phyloP scores from a whole-genome alignment of 2,329 filamentous ascomycete genomes.

The Talaromyces atroroseus region DNA sequence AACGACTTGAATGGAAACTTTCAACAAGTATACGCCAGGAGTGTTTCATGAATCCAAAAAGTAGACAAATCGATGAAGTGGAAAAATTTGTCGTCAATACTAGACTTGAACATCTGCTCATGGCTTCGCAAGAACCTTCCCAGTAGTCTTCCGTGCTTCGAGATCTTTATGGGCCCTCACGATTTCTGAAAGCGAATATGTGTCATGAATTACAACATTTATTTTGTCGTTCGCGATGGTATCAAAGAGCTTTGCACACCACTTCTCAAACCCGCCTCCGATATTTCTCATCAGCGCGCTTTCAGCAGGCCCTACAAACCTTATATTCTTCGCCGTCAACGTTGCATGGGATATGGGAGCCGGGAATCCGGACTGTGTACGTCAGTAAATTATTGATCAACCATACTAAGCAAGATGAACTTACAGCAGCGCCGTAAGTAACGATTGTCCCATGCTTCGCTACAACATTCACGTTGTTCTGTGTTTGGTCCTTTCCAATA shows the following conservation, averaged over 20 bases:
- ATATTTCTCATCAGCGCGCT: not conserved
- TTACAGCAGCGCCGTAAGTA: slow-evolving; percentile 64
- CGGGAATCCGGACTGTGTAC: not conserved
- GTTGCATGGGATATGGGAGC: not conserved
- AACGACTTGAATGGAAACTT: too few relatives aligned
- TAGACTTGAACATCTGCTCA: too few relatives aligned
- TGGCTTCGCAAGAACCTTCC: not conserved
- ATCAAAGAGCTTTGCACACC: not conserved
- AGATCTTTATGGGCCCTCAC: not conserved
- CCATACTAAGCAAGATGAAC: not conserved
- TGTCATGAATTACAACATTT: not conserved
- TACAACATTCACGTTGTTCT: slow-evolving; percentile 62
- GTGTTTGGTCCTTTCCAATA: slow-evolving; percentile 73
- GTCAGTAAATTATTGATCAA: not conserved
- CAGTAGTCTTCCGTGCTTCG: not conserved
- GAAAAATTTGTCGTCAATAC: too few relatives aligned
- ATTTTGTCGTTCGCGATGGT: not conserved
- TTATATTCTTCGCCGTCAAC: not conserved
- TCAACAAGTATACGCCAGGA: too few relatives aligned
- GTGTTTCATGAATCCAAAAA: too few relatives aligned
- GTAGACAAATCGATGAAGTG: too few relatives aligned
- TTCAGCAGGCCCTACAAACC: not conserved
- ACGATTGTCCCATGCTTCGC: slow-evolving; percentile 66
- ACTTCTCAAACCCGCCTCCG: not conserved
- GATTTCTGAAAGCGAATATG: not conserved